Evolutionary conservation across 2,329 filamentous ascomycete species (phyloP), one percentile per base, ranked within the genome.

Genomic region (Fusarium torulosum): DNA sequence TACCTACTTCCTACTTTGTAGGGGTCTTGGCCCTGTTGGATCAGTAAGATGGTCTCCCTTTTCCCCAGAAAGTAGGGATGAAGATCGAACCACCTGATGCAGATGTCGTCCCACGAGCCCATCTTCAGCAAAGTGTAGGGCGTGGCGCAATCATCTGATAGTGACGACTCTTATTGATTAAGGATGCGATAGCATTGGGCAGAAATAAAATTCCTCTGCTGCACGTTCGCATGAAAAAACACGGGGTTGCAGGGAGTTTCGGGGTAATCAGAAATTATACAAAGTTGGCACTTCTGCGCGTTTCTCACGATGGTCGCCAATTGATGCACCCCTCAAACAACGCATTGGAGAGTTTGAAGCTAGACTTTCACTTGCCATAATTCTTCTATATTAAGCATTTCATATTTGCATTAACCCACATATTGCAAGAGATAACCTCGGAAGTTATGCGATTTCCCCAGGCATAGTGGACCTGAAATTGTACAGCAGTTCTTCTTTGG

Each of bases 41-140:
- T 56, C 47, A 55, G 66, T 31, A 47, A 65, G 56, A 52, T 63
- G 53, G 27, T 9, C 11, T 29, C 10, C 27, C 49, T 66, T 43
- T 59, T 69, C 70, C 71, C 66, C 68, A 62, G 69, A 67, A 67
- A 67, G 40, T 66, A 50, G 50, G 68, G 66, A 69, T 46, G 68
- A 67, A 69, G 51, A 71, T 74, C 72, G 72, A 71, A 74, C 72
- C 72, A 74, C 62, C 64, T 66, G 60, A 70, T 67, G 58, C 66
- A 64, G 50, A 52, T 37, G 58, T 74, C 71, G 63, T 60, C 53
- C 72, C 72, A 74, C 64, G 61, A 59, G 64, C 37, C 37, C 57
- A 52, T 42, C 61, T 61, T 60, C 46, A 55, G 31, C 50, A 53
- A 31, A 65, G 47, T 35, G 20, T 19, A 57, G 43, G 53, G 47